Percentiles rank a stretch among this genome's conserved stretches.
Evolutionary conservation across 805 yeast species (phyloP).

Genomic region (Sporopachydermia lactativora): DNA sequence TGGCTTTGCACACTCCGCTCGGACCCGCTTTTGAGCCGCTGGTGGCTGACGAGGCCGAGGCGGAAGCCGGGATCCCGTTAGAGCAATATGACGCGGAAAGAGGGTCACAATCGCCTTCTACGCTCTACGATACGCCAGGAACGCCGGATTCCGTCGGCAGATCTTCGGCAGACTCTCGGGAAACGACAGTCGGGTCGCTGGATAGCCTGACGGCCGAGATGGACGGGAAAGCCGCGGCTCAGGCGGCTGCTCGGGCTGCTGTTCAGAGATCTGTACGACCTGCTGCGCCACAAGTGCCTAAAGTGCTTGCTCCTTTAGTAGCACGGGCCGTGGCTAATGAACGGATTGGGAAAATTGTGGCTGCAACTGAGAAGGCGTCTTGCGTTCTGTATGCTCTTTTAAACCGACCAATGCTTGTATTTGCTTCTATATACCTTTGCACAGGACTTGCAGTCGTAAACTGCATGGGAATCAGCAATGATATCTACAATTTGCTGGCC

Average conservation of each 20-base stretch:
- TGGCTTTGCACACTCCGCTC: constrained; percentile 20
- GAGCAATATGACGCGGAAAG: not conserved
- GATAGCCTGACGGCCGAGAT: not conserved
- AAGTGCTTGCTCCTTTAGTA: not conserved
- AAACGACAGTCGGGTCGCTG: not conserved
- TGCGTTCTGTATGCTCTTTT: constrained; percentile 31
- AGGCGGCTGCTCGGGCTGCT: too few relatives aligned
- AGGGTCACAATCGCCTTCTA: not conserved
- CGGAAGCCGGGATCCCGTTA: not conserved
- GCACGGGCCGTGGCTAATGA: not conserved
- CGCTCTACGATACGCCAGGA: not conserved
- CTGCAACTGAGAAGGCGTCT: constrained; percentile 15
- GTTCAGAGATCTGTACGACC: too few relatives aligned
- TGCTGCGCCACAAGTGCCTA: not conserved
- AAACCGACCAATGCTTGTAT: constrained; percentile 53
- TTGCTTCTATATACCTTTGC: constrained; percentile 39
- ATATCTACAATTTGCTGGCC: constrained; percentile 74
- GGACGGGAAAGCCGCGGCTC: not conserved
- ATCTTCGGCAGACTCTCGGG: not conserved
- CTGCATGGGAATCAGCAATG: constrained; percentile 49
- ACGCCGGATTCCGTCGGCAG: too few relatives aligned
- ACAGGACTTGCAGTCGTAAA: constrained; percentile 53
- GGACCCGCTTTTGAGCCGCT: not conserved
- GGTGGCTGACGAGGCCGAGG: not conserved
- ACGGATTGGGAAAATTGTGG: constrained; percentile 7